phyloP scores from a whole-genome alignment of 2,329 filamentous ascomycete genomes.

The Sclerotinia subarctica region DNA sequence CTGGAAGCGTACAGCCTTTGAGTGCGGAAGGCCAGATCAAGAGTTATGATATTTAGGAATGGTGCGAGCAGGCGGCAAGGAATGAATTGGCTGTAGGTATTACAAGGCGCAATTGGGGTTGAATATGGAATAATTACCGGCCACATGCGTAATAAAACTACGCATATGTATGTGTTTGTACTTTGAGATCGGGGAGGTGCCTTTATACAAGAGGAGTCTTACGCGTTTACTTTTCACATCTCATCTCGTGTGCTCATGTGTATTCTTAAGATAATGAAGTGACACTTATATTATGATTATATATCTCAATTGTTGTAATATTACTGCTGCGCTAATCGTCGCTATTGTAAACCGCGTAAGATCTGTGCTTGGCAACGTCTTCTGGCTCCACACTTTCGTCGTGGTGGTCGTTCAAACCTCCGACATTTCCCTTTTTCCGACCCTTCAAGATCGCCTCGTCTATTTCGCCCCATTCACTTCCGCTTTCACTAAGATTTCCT shows the following conservation, averaged over 20 bases:
- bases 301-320: not conserved
- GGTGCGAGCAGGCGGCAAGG: constrained; percentile 13
- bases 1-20: constrained; percentile 51
- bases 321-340: constrained; percentile 4
- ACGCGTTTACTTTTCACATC: constrained; percentile 7
- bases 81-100: constrained; percentile 20
- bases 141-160: constrained; percentile 13
- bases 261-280: constrained; percentile 21
- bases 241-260: constrained; percentile 2
- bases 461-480: constrained; percentile 17
- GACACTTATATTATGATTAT: constrained; percentile 6
- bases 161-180: constrained; percentile 13
- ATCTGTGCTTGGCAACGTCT: not conserved
- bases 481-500: constrained; percentile 10
- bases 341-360: constrained; percentile 20
- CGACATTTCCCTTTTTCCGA: not conserved
- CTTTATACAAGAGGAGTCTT: constrained; percentile 13
- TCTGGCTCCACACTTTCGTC: not conserved
- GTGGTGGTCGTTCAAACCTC: not conserved
- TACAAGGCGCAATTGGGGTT: constrained; percentile 34
- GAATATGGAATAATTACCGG: constrained; percentile 29
- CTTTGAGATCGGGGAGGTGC: constrained; percentile 3
- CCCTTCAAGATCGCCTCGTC: not conserved
- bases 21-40: constrained; percentile 56
- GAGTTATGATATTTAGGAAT: constrained; percentile 38